Conservation (phyloP, 495 filamentous ascomycete species). For the Cetradonia linearis region DNA sequence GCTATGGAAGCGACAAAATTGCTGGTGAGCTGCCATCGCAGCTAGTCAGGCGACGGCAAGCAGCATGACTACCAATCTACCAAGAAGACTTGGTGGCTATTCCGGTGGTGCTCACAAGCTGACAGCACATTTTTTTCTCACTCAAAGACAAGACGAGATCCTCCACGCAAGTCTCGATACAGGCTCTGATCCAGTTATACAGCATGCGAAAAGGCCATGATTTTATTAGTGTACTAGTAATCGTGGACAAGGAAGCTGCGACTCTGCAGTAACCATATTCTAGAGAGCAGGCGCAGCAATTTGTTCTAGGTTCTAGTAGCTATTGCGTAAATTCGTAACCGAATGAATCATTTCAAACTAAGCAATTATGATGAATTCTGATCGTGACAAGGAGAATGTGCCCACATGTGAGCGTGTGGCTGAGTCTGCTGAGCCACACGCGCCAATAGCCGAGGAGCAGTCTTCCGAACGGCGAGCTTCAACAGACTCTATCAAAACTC, state of each 20-base stretch:
- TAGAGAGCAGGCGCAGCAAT: not conserved
- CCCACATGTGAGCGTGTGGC: not conserved
- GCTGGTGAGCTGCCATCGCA: not conserved
- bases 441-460: constrained; percentile 1
- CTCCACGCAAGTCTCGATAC: not conserved
- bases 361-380: not conserved
- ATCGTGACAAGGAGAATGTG: constrained; percentile 6
- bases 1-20: not conserved
- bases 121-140: not conserved
- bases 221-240: not conserved
- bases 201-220: not conserved
- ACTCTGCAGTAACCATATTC: not conserved
- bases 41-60: not conserved
- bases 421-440: constrained; percentile 7
- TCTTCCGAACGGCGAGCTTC: constrained; percentile 9
- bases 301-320: not conserved
- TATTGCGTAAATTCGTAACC: not conserved
- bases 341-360: not conserved
- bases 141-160: not conserved
- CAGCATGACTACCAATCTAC: not conserved
- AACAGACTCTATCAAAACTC: constrained; percentile 13
- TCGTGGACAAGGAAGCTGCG: constrained; percentile 4
- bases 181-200: not conserved
- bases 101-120: not conserved
- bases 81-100: not conserved